Base-by-base conservation (phyloP, 257 asterid species). In the Linderniella brevidens region DNA sequence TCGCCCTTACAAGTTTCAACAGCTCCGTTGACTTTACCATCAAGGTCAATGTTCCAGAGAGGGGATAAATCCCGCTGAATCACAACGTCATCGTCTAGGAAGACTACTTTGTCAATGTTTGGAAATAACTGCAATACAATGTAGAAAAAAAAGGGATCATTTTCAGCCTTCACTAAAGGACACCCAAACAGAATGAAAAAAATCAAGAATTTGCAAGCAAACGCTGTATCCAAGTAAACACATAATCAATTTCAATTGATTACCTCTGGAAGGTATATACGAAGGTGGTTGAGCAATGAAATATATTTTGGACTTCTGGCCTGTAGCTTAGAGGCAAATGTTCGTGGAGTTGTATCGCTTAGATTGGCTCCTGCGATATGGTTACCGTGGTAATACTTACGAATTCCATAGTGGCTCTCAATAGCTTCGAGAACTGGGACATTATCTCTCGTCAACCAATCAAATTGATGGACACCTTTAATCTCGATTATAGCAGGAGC, bases 251-350 rank as follows among this genome's bases (percentile, higher is more conserved):
- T 39, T 39, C 15, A 46, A 7, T 32, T 12, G 29, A 58, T 62
- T 78, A 88, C 98, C 98, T 88, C 98, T 48, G 98, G 98, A 48
- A 88, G 78, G 62, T 84, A 88, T 71, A 88, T 88, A 48, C 98
- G 93, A 11, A 88, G 92, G 72, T 88, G 98, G 66, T 88, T 88
- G 64, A 88, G 96, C 74, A 88, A 65, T 39, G 98, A 88, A 64
- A 88, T 84, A 55, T 88, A 88, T 56, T 88, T 88, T 16, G 98
- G 96, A 60, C 88, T 84, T 61, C 94, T 78, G 54, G 98, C 92
- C 72, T 84, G 96, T 66, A 88, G 72, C 66, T 79, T 84, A 51
- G 98, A 88, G 38, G 98, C 98, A 71, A 80, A 84, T 50, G 76
- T 71, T 35, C 92, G 79, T 2, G 92, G 96, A 41, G 85, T 78